Base-by-base conservation (phyloP, 148 eudicot species). In the Silene uniflora region DNA sequence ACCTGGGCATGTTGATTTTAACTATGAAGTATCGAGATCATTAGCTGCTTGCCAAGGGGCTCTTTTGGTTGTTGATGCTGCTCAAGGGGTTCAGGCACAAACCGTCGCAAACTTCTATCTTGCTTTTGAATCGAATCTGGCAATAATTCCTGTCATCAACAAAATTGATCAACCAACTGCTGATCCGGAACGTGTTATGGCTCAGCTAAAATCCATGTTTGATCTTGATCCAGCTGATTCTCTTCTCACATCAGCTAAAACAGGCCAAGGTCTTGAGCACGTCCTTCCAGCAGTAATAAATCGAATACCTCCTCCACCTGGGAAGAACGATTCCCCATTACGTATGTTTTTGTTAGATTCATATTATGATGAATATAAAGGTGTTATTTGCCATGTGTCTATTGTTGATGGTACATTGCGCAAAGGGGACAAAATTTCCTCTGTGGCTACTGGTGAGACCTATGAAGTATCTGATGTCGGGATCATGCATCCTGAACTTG, bases 131-230 rank as follows among this genome's bases (percentile, higher is more conserved):
- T 88, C 97, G 27, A 90, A 89, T 76, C 84, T 95, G 70, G 39
- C 92, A 59, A 86, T 95, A 49, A 83, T 95, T 73, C 98, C 98
- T 3, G 96, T 95, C 77, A 95, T 95, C 73, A 95, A 95, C 75
- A 95, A 95, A 87, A 95, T 95, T 44, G 98, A 95, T 78, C 98
- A 92, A 79, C 97, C 97, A 69, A 95, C 98, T 73, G 98, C 98
- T 74, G 96, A 95, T 75, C 97, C 97, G 12, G 97, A 95, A 27
- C 89, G 97, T 67, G 90, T 95, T 62, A 89, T 88, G 82, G 87
- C 89, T 73, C 98, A 95, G 83, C 85, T 95, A 19, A 90, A 95
- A 81, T 89, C 93, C 47, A 92, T 92, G 91, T 95, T 95, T 78
- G 98, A 95, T 77, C 90, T 95, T 71, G 91, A 95, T 78, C 98